Percentiles rank a stretch among this genome's conserved stretches.
These are phyloP conservation scores for Withania somnifera DNA, from an alignment of 305 asterid species.

Conservation along the genomic window DNA sequence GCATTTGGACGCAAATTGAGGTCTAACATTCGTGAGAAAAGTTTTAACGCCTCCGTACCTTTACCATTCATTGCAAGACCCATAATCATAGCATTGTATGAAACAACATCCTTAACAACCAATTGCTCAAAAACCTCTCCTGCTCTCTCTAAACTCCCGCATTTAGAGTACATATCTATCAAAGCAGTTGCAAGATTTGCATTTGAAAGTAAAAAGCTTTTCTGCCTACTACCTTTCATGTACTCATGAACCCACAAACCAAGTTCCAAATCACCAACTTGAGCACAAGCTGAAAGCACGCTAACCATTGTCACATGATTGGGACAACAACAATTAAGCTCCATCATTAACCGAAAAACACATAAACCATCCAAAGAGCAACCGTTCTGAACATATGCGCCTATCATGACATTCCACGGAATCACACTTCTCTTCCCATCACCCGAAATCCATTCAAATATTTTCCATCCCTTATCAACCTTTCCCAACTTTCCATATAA, in stretches of 20 bases:
- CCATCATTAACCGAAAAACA: slow-evolving; percentile 40
- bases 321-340: slow-evolving; percentile 30
- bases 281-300: slow-evolving; percentile 71
- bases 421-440: slow-evolving; percentile 45
- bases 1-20: slow-evolving; percentile 28
- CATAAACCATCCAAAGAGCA: slow-evolving; percentile 39
- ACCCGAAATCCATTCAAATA: slow-evolving; percentile 41
- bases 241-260: slow-evolving; percentile 58
- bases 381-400: slow-evolving; percentile 45
- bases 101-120: slow-evolving; percentile 40
- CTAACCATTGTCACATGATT: slow-evolving; percentile 74
- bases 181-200: slow-evolving; percentile 58
- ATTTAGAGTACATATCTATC: slow-evolving; percentile 69
- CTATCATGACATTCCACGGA: slow-evolving; percentile 60
- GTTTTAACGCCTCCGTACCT: slow-evolving; percentile 43
- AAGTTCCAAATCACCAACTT: slow-evolving; percentile 49
- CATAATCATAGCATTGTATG: slow-evolving; percentile 66
- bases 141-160: slow-evolving; percentile 52
- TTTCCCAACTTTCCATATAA: slow-evolving; percentile 47
- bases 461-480: slow-evolving; percentile 36
- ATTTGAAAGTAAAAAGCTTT: slow-evolving; percentile 32
- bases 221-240: slow-evolving; percentile 33
- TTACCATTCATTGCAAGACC: slow-evolving; percentile 59
- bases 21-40: slow-evolving; percentile 36
- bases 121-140: slow-evolving; percentile 27